Percentiles rank a stretch among this genome's conserved stretches.
Conservation (phyloP, 805 yeast genomes). For the Candida boleticola region DNA sequence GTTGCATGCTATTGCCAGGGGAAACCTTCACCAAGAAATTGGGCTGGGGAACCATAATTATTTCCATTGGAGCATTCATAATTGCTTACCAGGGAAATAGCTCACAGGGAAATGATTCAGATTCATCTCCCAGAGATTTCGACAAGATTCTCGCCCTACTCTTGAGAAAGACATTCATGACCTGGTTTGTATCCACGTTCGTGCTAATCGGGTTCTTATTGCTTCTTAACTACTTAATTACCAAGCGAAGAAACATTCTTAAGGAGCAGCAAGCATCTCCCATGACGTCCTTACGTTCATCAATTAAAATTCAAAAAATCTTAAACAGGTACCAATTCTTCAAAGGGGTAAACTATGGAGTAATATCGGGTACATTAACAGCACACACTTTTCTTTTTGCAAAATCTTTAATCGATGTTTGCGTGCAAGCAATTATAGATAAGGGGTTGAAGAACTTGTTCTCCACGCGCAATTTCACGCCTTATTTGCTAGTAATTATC, state of each 20-base stretch:
- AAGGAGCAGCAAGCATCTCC: conserved; percentile 6
- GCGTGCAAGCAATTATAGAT: conserved; percentile 44
- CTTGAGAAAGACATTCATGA: conserved; percentile 45
- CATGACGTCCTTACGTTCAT: conserved; percentile 6
- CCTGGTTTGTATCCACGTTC: conserved; percentile 52
- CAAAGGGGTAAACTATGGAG: conserved; percentile 65
- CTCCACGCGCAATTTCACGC: conserved; percentile 24
- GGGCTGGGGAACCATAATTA: conserved; percentile 62
- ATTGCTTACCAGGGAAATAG: conserved; percentile 72
- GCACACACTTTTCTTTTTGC: conserved; percentile 86
- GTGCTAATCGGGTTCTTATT: conserved; percentile 24
- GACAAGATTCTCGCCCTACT: conserved; percentile 36
- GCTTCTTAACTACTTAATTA: conserved; percentile 19
- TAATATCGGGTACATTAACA: conserved; percentile 71
- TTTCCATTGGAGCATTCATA: conserved; percentile 70
- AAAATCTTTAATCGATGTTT: conserved; percentile 74
- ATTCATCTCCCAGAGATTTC: conserved; percentile 32
- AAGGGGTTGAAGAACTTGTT: conserved; percentile 10
- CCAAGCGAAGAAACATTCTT: conserved; percentile 11
- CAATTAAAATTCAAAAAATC: background rate
- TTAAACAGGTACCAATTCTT: conserved; percentile 26
- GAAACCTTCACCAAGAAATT: conserved; percentile 64
- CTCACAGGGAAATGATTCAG: conserved; percentile 44
- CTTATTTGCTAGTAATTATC: conserved; percentile 44
- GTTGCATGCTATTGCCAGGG: conserved; percentile 63